Conservation (phyloP, 2,329 filamentous ascomycete genomes). For the Tolypocladium amazonense region DNA sequence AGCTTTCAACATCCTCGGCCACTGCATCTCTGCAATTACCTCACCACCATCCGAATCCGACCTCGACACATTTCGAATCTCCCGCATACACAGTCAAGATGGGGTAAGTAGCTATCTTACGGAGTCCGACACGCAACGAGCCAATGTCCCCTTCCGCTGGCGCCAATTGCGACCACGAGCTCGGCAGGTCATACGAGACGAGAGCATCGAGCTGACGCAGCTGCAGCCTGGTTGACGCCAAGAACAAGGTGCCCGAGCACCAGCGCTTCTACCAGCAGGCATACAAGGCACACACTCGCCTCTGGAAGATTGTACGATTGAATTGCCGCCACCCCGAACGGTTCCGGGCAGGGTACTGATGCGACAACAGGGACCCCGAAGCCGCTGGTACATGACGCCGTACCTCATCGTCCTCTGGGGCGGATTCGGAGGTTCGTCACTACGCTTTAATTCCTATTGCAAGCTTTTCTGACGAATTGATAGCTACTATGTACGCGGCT, state of each 20-base stretch:
- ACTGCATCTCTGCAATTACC: conserved; percentile 13
- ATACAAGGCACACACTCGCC: conserved; percentile 55
- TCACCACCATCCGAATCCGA: conserved; percentile 10
- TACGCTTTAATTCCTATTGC: neutral
- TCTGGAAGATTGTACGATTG: conserved; percentile 66
- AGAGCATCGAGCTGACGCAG: conserved; percentile 15
- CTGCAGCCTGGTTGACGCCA: conserved; percentile 52
- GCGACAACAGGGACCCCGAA: conserved; percentile 46
- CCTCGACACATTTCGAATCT: conserved; percentile 11
- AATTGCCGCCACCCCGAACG: conserved; percentile 5
- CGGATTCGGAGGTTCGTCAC: conserved; percentile 47
- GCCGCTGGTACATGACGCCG: conserved; percentile 54
- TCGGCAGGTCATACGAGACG: conserved; percentile 6
- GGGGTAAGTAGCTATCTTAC: conserved; percentile 21
- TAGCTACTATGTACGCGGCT: conserved; percentile 60
- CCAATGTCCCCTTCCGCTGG: neutral
- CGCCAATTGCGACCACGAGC: neutral
- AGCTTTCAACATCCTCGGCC: conserved; percentile 14
- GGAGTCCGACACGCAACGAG: neutral
- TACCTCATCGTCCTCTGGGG: conserved; percentile 58
- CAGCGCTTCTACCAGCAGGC: conserved; percentile 68
- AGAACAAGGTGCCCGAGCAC: conserved; percentile 66
- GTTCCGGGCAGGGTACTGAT: conserved; percentile 4
- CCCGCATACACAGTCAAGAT: conserved; percentile 23
- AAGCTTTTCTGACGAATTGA: conserved; percentile 9